Percentiles rank a stretch among this genome's conserved stretches.
phyloP scores from a whole-genome alignment of 148 eudicot genomes.

The Chenopodium quinoa region DNA sequence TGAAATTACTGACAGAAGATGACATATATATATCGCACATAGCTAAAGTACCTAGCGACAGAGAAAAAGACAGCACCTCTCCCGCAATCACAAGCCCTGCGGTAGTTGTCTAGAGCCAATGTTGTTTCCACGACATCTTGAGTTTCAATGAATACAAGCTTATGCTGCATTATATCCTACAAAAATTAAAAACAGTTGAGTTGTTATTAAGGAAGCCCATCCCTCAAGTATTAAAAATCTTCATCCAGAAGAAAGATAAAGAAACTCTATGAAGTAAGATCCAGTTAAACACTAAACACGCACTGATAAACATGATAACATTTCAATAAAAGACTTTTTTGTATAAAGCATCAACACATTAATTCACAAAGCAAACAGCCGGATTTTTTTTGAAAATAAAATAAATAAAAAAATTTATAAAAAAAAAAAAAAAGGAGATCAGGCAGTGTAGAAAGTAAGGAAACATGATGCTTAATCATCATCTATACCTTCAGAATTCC shows the following conservation, averaged over 20 bases:
- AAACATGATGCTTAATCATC: not conserved
- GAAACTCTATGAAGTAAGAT: not conserved
- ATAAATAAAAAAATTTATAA: no score
- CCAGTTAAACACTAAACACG: not conserved
- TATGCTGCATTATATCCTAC: conserved; percentile 97
- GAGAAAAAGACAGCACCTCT: conserved; percentile 98
- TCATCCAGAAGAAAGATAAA: not conserved
- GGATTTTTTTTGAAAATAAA: not conserved
- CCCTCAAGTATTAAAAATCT: not conserved
- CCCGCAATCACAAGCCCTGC: conserved; percentile 97
- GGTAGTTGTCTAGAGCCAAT: conserved; percentile 89
- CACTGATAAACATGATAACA: no score
- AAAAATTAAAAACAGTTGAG: conserved; percentile 6
- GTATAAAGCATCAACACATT: not conserved
- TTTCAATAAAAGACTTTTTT: no score
- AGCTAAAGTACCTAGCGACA: conserved; percentile 71
- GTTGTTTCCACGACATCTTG: conserved; percentile 99
- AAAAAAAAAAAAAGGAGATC: conserved; percentile 1
- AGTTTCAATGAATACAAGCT: conserved; percentile 96
- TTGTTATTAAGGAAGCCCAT: conserved; percentile 6
- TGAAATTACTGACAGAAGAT: not conserved
- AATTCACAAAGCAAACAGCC: conserved; percentile 1
- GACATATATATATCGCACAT: not conserved
- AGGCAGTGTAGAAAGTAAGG: not conserved
- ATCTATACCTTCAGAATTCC: conserved; percentile 75